A percentile compares a stretch with the other conserved stretches of the same genome.
Evolutionary conservation across 257 asterid species (phyloP).

Genomic region (Nicotiana sylvestris): DNA sequence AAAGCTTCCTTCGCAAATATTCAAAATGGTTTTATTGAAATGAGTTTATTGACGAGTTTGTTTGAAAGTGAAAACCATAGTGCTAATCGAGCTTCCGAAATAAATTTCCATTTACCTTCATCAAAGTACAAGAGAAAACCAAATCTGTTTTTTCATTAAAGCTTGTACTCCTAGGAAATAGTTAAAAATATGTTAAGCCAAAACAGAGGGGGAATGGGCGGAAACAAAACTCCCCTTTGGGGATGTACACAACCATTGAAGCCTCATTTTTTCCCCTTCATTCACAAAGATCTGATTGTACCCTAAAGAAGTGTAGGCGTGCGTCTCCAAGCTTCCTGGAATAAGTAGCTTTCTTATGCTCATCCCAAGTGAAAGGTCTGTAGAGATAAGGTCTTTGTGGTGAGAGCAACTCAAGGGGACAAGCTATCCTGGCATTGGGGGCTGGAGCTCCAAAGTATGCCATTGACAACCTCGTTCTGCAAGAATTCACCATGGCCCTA

Average conservation of each 20-base stretch:
- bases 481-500: slow-evolving; percentile 45
- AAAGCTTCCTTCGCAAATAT: not conserved
- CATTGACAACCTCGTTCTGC: slow-evolving; percentile 47
- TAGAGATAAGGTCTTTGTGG: slow-evolving; percentile 30
- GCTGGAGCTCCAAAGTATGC: slow-evolving; percentile 65
- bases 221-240: not conserved
- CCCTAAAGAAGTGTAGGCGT: slow-evolving; percentile 36
- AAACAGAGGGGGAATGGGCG: not conserved
- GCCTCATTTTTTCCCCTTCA: not conserved
- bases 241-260: slow-evolving; percentile 3
- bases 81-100: not conserved
- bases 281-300: not conserved
- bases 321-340: slow-evolving; percentile 29
- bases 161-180: not conserved
- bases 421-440: slow-evolving; percentile 30
- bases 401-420: slow-evolving; percentile 26
- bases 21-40: not conserved
- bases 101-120: not conserved
- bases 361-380: slow-evolving; percentile 50
- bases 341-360: slow-evolving; percentile 39
- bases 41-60: not conserved
- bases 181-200: not conserved
- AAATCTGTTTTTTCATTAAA: not conserved
- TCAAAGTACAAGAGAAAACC: not conserved
- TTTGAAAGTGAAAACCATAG: not conserved